phyloP scores from a whole-genome alignment of 2,329 filamentous ascomycete species.

The Trichoderma sp. region DNA sequence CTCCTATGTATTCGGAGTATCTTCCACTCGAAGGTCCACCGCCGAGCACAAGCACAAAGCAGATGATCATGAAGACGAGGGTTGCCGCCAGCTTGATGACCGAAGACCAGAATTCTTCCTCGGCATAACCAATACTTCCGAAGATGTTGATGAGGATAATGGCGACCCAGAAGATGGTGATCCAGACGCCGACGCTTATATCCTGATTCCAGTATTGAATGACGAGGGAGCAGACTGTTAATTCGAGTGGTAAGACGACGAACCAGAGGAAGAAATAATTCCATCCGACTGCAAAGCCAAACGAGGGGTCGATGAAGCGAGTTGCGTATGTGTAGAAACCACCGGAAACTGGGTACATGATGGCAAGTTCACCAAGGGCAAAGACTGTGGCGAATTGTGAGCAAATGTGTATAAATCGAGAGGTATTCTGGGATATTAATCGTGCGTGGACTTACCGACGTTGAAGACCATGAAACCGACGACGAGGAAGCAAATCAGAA shows the following conservation, averaged over 20 bases:
- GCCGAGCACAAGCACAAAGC: slow-evolving; percentile 55
- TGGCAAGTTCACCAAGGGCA: slow-evolving; percentile 59
- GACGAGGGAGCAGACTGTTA: slow-evolving; percentile 51
- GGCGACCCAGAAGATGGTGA: slow-evolving; percentile 50
- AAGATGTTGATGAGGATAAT: slow-evolving; percentile 55
- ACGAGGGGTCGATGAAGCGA: slow-evolving; percentile 62
- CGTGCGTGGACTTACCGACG: slow-evolving; percentile 37
- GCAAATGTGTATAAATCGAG: background rate
- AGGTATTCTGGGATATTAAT: background rate
- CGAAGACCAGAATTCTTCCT: slow-evolving; percentile 57
- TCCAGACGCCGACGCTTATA: slow-evolving; percentile 50
- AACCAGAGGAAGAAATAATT: slow-evolving; percentile 50
- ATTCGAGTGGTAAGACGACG: slow-evolving; percentile 49
- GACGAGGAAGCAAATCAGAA: slow-evolving; percentile 53
- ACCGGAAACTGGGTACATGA: slow-evolving; percentile 62
- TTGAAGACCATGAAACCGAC: slow-evolving; percentile 62
- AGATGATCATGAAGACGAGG: slow-evolving; percentile 61
- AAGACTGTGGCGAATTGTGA: slow-evolving; percentile 39
- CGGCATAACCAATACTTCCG: slow-evolving; percentile 52
- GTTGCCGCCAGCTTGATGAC: slow-evolving; percentile 57
- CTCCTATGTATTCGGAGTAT: slow-evolving; percentile 44
- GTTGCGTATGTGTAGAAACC: slow-evolving; percentile 62
- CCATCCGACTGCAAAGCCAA: slow-evolving; percentile 54
- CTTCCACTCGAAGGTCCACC: slow-evolving; percentile 49
- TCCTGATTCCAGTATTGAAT: slow-evolving; percentile 51